Evolutionary conservation across 2,329 filamentous ascomycete genomes (phyloP).

Genomic region (Colletotrichum gigasporum): DNA sequence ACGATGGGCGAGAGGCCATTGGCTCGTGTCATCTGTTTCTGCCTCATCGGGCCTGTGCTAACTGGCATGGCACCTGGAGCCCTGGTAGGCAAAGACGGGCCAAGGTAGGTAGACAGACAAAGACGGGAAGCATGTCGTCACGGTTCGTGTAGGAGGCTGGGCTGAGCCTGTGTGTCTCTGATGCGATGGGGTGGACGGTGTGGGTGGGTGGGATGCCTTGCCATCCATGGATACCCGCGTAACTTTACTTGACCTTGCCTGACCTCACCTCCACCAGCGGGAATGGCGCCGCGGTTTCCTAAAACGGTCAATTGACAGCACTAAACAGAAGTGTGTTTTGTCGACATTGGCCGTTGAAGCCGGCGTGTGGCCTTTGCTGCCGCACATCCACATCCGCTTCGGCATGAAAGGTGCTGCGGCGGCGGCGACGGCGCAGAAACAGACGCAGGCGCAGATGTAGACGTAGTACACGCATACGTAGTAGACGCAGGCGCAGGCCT

Average conservation of each 20-base stretch:
- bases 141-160: constrained; percentile 28
- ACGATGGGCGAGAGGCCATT: constrained; percentile 14
- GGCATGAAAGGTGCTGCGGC: background rate
- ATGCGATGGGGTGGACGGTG: background rate
- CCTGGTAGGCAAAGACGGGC: too few relatives aligned
- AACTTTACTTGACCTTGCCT: background rate
- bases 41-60: constrained; percentile 11
- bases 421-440: constrained; percentile 9
- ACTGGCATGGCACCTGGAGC: background rate
- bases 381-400: background rate
- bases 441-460: background rate
- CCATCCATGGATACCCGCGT: too few relatives aligned
- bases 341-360: constrained; percentile 5
- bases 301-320: constrained; percentile 23
- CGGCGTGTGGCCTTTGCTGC: background rate
- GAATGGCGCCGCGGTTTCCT: constrained; percentile 26
- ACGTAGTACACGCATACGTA: too few relatives aligned
- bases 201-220: constrained; percentile 13
- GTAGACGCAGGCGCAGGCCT: background rate
- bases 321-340: constrained; percentile 14
- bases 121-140: constrained; percentile 26
- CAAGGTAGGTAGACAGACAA: too few relatives aligned
- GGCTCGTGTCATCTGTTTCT: constrained; percentile 29
- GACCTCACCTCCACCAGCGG: constrained; percentile 15
- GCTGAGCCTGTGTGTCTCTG: constrained; percentile 24